Base-by-base conservation (phyloP, 257 asterid genomes). In the Cruciata laevipes region DNA sequence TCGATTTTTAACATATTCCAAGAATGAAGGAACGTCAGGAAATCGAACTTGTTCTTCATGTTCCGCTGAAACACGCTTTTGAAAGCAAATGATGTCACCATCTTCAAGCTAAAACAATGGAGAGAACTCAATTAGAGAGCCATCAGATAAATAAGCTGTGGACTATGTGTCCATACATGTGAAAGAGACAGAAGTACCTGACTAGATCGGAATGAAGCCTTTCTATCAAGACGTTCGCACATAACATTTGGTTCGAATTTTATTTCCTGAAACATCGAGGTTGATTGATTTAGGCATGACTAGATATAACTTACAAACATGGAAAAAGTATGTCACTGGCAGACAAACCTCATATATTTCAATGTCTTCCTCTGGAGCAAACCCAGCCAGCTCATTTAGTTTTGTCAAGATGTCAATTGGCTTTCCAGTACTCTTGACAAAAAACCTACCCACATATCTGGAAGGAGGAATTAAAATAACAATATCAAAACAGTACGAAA, bases 61-160 rank as follows among this genome's bases (percentile, higher is more conserved):
- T 73, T 85, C 97, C 58, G 87, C 74, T 17, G 78, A 68, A 72
- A 79, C 82, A 37, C 79, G 78, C 74, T 90, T 90, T 71, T 94
- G 99, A 84, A 90, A 94, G 83, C 99, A 94, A 74, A 94, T 83
- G 47, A 94, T 90, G 75, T 94, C 99, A 68, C 99, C 99, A 74
- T 94, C 97, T 88, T 88, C 99, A 69, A 94, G 85, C 99, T 94
- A 78, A 7, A 47, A 21, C 59, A 71, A 23, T 18, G 25, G 37
- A 56, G 20, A 38, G 58, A 12, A 60, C 23, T 37, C 7, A 52
- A 27, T 40, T 16, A 67, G 6, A 47, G n/a, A 14, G 10, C 64
- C 30, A 30, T n/a, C 35, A 37, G 37, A 6, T 27, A 20, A 20
- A 65, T 44, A 49, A 25, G 58, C 9, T 33, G 24, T 11, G 21